Percentiles rank a stretch among this genome's conserved stretches.
Evolutionary conservation across 2,329 filamentous ascomycete species (phyloP).

Genomic region (Xylaria sp.): DNA sequence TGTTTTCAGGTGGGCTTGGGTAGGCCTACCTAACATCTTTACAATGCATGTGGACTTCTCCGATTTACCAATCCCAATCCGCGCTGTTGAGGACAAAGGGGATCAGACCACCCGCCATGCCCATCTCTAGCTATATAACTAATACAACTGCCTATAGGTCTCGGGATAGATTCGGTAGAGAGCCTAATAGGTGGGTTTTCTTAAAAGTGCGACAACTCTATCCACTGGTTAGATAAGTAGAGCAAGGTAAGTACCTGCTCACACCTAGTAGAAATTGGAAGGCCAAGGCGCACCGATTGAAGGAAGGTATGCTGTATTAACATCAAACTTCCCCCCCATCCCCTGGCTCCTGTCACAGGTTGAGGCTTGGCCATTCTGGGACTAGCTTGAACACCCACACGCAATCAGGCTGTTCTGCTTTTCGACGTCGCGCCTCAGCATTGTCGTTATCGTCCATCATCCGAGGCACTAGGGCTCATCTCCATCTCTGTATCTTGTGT

Average conservation of each 20-base stretch:
- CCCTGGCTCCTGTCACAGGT: conserved; percentile 38
- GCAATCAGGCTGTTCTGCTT: conserved; percentile 42
- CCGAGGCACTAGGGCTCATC: conserved; percentile 34
- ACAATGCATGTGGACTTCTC: background rate
- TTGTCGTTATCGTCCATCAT: conserved; percentile 37
- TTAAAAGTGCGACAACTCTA: background rate
- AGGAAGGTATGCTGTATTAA: background rate
- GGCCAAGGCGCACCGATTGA: background rate
- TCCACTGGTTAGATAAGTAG: background rate
- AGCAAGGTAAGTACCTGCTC: background rate
- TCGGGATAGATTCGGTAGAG: background rate
- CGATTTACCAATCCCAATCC: too few relatives aligned
- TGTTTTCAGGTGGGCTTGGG: conserved; percentile 11
- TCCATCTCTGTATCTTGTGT: conserved; percentile 36
- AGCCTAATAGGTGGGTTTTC: background rate
- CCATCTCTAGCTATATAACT: background rate
- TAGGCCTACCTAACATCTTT: conserved; percentile 1
- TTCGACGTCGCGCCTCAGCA: conserved; percentile 48
- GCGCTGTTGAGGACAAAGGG: too few relatives aligned
- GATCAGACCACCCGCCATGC: background rate
- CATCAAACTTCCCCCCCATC: conserved; percentile 12
- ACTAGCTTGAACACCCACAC: conserved; percentile 38
- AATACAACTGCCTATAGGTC: background rate
- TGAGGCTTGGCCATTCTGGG: conserved; percentile 38
- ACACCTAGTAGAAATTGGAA: background rate